phyloP scores from a whole-genome alignment of 2,329 filamentous ascomycete species.

The Colletotrichum gloeosporioides region DNA sequence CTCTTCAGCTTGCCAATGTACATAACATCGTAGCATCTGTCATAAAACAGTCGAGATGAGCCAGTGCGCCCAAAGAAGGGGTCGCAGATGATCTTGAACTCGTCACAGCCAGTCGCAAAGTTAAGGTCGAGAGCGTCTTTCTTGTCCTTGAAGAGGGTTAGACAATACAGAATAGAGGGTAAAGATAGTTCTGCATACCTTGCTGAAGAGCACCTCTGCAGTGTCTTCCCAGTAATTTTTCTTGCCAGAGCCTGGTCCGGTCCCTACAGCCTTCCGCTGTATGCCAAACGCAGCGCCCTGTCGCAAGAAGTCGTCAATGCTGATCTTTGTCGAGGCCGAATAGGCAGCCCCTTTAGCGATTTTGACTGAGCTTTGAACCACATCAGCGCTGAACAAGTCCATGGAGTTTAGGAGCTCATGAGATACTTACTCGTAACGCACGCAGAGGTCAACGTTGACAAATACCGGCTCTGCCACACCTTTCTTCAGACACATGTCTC shows the following conservation, averaged over 20 bases:
- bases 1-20: background rate
- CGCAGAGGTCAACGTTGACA: background rate
- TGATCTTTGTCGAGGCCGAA: background rate
- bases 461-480: background rate
- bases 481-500: background rate
- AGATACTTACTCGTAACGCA: background rate
- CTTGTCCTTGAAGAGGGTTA: background rate
- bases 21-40: background rate
- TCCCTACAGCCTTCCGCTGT: background rate
- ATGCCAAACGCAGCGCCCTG: background rate
- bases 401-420: background rate
- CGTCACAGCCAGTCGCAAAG: background rate
- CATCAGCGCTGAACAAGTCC: background rate
- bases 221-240: background rate
- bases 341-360: background rate
- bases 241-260: background rate
- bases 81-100: slow-evolving; percentile 12
- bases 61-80: background rate
- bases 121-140: background rate
- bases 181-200: background rate
- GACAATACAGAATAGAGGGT: background rate
- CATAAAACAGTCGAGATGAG: background rate
- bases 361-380: background rate
- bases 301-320: background rate
- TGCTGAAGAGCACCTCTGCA: background rate